phyloP scores from a whole-genome alignment of 495 filamentous ascomycete genomes.

The Cudoniella acicularis region DNA sequence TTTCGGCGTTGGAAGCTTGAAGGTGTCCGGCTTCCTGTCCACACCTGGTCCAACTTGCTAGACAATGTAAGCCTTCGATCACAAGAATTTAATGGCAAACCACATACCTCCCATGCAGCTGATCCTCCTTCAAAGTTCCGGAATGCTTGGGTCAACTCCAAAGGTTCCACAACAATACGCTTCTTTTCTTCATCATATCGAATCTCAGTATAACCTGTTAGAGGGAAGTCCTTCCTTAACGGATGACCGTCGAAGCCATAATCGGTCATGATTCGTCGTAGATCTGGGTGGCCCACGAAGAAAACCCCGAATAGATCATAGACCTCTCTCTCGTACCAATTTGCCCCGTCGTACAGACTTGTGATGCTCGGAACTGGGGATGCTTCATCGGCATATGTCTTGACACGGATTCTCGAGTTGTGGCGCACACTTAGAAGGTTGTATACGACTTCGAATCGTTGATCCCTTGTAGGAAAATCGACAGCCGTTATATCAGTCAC shows the following conservation, averaged over 20 bases:
- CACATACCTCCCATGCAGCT: constrained; percentile 54
- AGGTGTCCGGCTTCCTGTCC: constrained; percentile 79
- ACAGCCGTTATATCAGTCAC: constrained; percentile 88
- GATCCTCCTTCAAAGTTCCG: constrained; percentile 93
- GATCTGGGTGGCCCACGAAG: constrained; percentile 91
- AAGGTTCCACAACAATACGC: constrained; percentile 93
- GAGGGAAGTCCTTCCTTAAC: constrained; percentile 93
- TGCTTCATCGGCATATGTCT: constrained; percentile 98
- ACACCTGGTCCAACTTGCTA: constrained; percentile 81
- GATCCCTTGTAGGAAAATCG: constrained; percentile 89
- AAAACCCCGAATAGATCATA: constrained; percentile 98
- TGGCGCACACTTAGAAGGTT: constrained; percentile 93
- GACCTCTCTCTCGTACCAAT: constrained; percentile 98
- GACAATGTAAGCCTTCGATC: constrained; percentile 6
- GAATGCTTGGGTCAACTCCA: constrained; percentile 98
- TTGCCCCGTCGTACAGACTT: constrained; percentile 84
- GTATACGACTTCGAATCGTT: constrained; percentile 98
- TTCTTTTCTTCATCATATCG: constrained; percentile 99
- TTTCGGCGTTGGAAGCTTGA: constrained; percentile 93
- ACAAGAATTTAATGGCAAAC: background rate
- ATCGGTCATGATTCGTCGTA: constrained; percentile 98
- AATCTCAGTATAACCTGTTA: constrained; percentile 98
- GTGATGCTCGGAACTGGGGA: constrained; percentile 89
- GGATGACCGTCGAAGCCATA: constrained; percentile 99
- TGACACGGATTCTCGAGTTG: constrained; percentile 94